Base-by-base conservation (phyloP, 768 basidiomycete genomes). In the Symmetrospora coprosmae region DNA sequence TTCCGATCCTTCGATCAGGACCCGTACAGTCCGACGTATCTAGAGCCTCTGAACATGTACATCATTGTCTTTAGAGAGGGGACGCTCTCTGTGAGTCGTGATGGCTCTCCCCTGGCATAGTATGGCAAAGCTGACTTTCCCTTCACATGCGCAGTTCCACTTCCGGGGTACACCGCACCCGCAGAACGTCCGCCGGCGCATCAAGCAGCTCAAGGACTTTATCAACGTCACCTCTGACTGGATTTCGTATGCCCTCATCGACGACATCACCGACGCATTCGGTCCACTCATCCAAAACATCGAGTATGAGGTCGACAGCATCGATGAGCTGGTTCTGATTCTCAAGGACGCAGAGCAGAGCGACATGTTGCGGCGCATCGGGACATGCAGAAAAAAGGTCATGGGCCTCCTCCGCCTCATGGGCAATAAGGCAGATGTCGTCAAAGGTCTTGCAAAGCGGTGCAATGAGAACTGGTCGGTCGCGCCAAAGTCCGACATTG, bases 381-480 rank as follows among this genome's bases (percentile, higher is more conserved):
- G 94, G 33, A 94, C 88, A 0, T 97, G 94, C 71, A 79, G 94
- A 63, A 99, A 97, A 79, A 97, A 99, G 75, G 94, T 99, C 66
- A 97, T 99, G 94, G 94, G 94, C 17, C 74, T 99, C 28, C 73
- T 99, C 56, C 76, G 94, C 64, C 75, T 99, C 55, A 97, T 99
- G 92, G 94, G 94, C 25, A 97, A 94, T 74, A 99, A 99, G 76
- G 94, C 94, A 53, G 94, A 99, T 71, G 94, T 99, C 65, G 94
- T 99, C 65, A 99, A 99, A 72, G 94, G 94, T 9, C 76, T 97
- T 41, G 94, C 94, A 23, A 99, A 99, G 75, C 77, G 92, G 65
- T 96, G 92, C 72, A 94, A 96, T 70, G 92, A 97, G 74, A 89
- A 97, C 69, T 97, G 92, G 94, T 82, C 88, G 62, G 86, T 97